Percentiles rank a stretch among this genome's conserved stretches.
Conservation (phyloP, 1,139 yeast species). For the Pichia cactophila region DNA sequence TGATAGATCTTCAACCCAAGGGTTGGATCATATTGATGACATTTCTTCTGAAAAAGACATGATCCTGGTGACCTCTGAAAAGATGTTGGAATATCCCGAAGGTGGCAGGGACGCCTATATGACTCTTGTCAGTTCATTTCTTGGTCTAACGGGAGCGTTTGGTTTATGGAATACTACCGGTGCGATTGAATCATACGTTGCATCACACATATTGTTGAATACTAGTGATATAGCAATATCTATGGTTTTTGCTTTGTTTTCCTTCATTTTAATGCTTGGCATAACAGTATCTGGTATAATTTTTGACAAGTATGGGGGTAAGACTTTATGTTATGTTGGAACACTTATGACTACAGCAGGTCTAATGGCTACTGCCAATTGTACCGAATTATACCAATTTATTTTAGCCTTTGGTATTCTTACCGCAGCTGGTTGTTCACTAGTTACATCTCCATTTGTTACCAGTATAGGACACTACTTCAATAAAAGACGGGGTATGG, state of each 20-base stretch:
- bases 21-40: not conserved
- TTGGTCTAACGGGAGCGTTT: slow-evolving; percentile 56
- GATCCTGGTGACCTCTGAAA: slow-evolving; percentile 8
- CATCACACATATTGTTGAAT: slow-evolving; percentile 42
- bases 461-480: slow-evolving; percentile 57
- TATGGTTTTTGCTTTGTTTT: slow-evolving; percentile 60
- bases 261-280: slow-evolving; percentile 49
- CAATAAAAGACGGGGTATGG: slow-evolving; percentile 48
- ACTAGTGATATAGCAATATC: slow-evolving; percentile 44
- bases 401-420: slow-evolving; percentile 48
- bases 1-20: not conserved
- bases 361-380: slow-evolving; percentile 47
- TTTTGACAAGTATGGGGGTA: slow-evolving; percentile 57
- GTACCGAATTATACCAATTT: slow-evolving; percentile 50
- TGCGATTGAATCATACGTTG: slow-evolving; percentile 60
- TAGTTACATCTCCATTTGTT: slow-evolving; percentile 51
- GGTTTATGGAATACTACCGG: slow-evolving; percentile 66
- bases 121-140: slow-evolving; percentile 53
- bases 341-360: slow-evolving; percentile 42
- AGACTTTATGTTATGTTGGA: slow-evolving; percentile 39
- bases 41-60: not conserved
- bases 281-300: slow-evolving; percentile 54
- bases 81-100: slow-evolving; percentile 42
- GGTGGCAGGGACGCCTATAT: slow-evolving; percentile 51
- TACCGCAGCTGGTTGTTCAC: slow-evolving; percentile 53